These are phyloP conservation scores for Staphylotrichum longicolle DNA, from an alignment of 495 filamentous ascomycete genomes.

Conservation along the genomic window DNA sequence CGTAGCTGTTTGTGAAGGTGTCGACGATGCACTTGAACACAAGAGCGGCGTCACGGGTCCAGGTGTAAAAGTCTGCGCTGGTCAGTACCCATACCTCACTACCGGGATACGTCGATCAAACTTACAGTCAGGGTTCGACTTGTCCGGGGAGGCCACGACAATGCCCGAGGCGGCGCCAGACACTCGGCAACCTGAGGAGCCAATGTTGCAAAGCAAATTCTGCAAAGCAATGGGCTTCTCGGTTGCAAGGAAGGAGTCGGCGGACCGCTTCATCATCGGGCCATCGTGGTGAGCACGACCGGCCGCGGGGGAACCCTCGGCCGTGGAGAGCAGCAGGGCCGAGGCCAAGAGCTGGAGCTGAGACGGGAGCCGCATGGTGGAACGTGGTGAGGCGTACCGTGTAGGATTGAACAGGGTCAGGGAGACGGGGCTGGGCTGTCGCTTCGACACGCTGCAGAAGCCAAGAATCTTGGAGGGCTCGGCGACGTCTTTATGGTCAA, in stretches of 20 bases:
- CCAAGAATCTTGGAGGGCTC: no score
- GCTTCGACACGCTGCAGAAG: no score
- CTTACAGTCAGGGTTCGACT: slow-evolving; percentile 59
- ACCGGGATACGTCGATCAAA: background rate
- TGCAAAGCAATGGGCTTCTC: slow-evolving; percentile 53
- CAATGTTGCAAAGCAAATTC: slow-evolving; percentile 61
- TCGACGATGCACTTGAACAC: slow-evolving; percentile 61
- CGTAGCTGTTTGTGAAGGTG: slow-evolving; percentile 54
- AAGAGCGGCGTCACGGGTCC: slow-evolving; percentile 66
- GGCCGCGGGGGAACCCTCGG: no score
- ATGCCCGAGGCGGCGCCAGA: slow-evolving; percentile 49
- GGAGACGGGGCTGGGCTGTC: no score
- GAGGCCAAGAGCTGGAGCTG: no score
- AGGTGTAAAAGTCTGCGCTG: slow-evolving; percentile 57
- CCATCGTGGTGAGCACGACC: slow-evolving; percentile 18
- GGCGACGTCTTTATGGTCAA: no score
- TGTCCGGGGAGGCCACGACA: slow-evolving; percentile 63
- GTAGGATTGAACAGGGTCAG: no score
- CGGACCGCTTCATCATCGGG: slow-evolving; percentile 46
- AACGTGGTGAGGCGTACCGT: no score
- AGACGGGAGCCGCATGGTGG: no score
- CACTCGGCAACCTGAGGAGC: slow-evolving; percentile 49
- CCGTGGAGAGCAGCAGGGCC: no score
- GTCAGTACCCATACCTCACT: slow-evolving; percentile 4
- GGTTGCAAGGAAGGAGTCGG: slow-evolving; percentile 54